Evolutionary conservation across 129 eudicot species (phyloP), one percentile per base, ranked within the genome.

Genomic region (Oenanthe sinensis): DNA sequence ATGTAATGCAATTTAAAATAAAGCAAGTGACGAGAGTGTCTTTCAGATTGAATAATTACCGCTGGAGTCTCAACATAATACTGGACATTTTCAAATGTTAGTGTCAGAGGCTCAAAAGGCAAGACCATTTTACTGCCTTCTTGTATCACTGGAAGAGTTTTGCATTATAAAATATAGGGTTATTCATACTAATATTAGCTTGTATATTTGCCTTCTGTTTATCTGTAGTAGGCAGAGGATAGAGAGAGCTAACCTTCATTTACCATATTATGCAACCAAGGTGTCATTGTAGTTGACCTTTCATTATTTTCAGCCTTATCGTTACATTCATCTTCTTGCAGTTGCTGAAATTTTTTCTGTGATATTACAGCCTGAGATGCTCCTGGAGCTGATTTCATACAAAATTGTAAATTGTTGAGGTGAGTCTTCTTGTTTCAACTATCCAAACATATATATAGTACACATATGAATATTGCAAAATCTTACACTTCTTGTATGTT

Each of bases 401-500:
- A n/a, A 2, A 42, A 10, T 17, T 19, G n/a, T 2, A 72, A 72
- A 5, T n/a, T 72, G 54, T 72, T 72, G 16, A 72, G 36, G 50
- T n/a, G 30, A 30, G 72, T 67, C 37, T 26, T 4, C 71, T 65
- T 28, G 13, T 67, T 4, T 9, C 68, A n/a, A 60, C 6, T 2
- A 60, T n/a, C 10, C 17, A 13, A 67, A 15, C 37, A 72, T 44
- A 40, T 72, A 72, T 40, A 44, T 3, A 72, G 33, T 1, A n/a
- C 46, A 24, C 14, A 60, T 60, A 43, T 30, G 16, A 50, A 77
- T 55, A 10, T 8, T 22, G 36, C 75, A 76, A n/a, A 30, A 76
- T 17, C 81, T 44, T 79, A 84, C 89, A 81, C 69, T 87, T 89
- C 72, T 87, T 54, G 69, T 52, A 86, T 45, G 85, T 88, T n/a